A percentile compares a stretch with the other conserved stretches of the same genome.
These are phyloP conservation scores for Asterella californica DNA, from an alignment of 225 moss, liverwort and hornwort species.

Conservation along the genomic window DNA sequence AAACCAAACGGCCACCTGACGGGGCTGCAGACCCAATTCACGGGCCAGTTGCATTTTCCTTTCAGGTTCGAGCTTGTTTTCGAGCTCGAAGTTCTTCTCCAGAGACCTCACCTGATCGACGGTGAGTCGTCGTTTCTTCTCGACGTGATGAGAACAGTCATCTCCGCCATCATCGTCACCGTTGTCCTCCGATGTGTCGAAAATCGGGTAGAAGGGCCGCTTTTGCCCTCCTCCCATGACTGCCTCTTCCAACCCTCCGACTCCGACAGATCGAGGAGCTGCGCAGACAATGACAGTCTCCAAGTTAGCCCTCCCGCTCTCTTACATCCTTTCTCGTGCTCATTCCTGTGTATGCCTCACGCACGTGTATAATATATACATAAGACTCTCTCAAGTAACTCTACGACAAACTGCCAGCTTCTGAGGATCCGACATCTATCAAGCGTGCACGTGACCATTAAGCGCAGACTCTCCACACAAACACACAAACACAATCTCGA, in stretches of 20 bases:
- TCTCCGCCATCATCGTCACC: constrained; percentile 89
- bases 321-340: not conserved
- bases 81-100: constrained; percentile 91
- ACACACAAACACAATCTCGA: too few relatives aligned
- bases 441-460: too few relatives aligned
- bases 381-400: too few relatives aligned
- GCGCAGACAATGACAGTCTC: constrained; percentile 25
- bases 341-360: too few relatives aligned
- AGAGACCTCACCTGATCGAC: constrained; percentile 94
- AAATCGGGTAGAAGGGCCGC: constrained; percentile 66
- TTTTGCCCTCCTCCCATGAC: constrained; percentile 73
- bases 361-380: too few relatives aligned
- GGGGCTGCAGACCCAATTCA: constrained; percentile 92
- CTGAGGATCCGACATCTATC: too few relatives aligned
- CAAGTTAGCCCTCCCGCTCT: not conserved
- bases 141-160: constrained; percentile 77
- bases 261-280: constrained; percentile 52
- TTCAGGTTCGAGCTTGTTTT: constrained; percentile 98
- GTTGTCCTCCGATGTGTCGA: constrained; percentile 80
- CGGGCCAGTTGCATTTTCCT: constrained; percentile 98
- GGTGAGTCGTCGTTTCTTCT: constrained; percentile 82
- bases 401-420: too few relatives aligned
- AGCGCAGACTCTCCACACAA: too few relatives aligned
- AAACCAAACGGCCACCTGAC: constrained; percentile 99
- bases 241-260: constrained; percentile 74